phyloP scores from a whole-genome alignment of 192 early-diverging fungal genomes.

The Dispira simplex region DNA sequence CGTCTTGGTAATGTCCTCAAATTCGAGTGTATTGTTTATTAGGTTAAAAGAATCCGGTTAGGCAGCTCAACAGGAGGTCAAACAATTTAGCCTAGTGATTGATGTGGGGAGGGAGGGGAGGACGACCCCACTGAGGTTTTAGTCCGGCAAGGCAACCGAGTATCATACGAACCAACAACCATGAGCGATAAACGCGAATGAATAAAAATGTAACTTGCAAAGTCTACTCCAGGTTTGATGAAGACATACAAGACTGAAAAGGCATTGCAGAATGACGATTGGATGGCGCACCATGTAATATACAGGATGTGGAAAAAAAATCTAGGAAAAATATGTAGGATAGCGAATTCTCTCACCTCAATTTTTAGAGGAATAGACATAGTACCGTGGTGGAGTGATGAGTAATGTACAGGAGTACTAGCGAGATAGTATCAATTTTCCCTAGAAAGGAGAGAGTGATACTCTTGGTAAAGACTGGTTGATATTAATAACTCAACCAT shows the following conservation, averaged over 20 bases:
- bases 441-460: neutral
- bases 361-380: neutral
- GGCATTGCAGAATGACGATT: no score
- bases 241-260: no score
- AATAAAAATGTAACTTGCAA: neutral
- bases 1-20: neutral
- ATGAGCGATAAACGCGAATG: neutral
- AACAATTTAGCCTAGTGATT: neutral
- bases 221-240: neutral
- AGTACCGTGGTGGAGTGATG: neutral
- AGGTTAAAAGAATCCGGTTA: neutral
- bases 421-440: neutral
- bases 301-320: no score
- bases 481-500: neutral
- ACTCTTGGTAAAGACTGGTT: neutral
- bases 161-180: neutral
- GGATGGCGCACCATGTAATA: no score
- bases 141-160: neutral
- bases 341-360: neutral
- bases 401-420: neutral
- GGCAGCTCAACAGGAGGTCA: neutral
- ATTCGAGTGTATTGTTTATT: neutral
- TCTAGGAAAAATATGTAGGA: neutral
- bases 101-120: no score
- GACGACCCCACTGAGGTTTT: neutral